These are phyloP conservation scores for Solanum arcanum DNA, from an alignment of 257 asterid species.

Conservation along the genomic window DNA sequence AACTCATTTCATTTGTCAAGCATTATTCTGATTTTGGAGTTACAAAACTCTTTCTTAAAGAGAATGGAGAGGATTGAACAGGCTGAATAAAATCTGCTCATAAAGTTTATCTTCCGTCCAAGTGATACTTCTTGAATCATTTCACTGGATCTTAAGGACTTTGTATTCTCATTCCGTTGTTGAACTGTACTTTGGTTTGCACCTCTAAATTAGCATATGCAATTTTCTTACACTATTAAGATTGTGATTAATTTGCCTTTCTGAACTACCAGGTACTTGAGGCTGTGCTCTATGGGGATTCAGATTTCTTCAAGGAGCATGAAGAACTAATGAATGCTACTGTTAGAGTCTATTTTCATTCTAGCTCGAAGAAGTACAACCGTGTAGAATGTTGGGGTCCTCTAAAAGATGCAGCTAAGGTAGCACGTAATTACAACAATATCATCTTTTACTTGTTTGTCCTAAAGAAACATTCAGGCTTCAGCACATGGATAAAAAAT, in stretches of 20 bases:
- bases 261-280: constrained; percentile 54
- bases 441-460: not conserved
- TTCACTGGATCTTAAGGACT: too few relatives aligned
- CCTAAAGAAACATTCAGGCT: too few relatives aligned
- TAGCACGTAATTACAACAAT: not conserved
- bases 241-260: not conserved
- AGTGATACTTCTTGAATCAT: not conserved
- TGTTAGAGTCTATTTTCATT: constrained; percentile 81
- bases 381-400: constrained; percentile 90
- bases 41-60: not conserved
- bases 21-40: not conserved
- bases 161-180: not conserved
- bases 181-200: not conserved
- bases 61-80: not conserved
- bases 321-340: constrained; percentile 61
- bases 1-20: not conserved
- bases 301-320: constrained; percentile 48
- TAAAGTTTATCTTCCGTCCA: not conserved
- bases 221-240: not conserved
- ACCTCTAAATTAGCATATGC: not conserved
- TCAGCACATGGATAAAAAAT: not conserved
- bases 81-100: not conserved
- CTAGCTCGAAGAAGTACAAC: constrained; percentile 67
- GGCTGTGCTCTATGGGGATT: constrained; percentile 78
- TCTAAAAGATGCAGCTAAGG: constrained; percentile 71